Conservation (phyloP, 148 eudicot species). For the Fagopyrum homotropicum region DNA sequence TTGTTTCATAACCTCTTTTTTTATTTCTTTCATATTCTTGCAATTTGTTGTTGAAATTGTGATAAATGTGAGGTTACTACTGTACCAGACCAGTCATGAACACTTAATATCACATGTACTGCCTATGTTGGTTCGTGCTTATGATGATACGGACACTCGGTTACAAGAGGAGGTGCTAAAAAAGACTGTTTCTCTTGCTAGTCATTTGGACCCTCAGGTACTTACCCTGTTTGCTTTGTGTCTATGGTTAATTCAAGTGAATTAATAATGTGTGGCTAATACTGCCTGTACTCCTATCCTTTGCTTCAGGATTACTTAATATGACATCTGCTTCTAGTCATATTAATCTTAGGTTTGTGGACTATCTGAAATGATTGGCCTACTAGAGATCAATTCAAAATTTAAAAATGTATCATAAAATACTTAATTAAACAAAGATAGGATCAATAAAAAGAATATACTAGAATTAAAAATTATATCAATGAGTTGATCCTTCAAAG, state of each 20-base stretch:
- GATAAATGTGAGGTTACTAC: neutral
- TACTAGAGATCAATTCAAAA: neutral
- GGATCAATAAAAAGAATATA: neutral
- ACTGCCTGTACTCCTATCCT: neutral
- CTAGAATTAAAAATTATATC: neutral
- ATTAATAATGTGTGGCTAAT: neutral
- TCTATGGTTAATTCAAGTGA: neutral
- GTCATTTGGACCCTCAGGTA: conserved; percentile 86
- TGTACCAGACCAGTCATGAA: conserved; percentile 59
- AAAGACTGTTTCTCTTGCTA: conserved; percentile 64
- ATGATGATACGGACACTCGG: conserved; percentile 94
- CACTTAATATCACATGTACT: conserved; percentile 76
- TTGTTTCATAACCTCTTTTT: neutral
- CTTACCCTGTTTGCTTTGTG: conserved; percentile 1
- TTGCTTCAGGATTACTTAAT: no score
- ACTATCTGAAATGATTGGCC: neutral
- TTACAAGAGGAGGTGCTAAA: conserved; percentile 96
- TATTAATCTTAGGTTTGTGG: neutral
- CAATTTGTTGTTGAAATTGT: neutral
- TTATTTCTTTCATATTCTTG: neutral
- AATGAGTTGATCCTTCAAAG: neutral
- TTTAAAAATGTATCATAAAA: neutral
- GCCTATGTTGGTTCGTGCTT: conserved; percentile 91
- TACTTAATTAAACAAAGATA: neutral
- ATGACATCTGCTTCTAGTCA: neutral